Base-by-base conservation (phyloP, 768 basidiomycete species). In the Boletellus sp. region DNA sequence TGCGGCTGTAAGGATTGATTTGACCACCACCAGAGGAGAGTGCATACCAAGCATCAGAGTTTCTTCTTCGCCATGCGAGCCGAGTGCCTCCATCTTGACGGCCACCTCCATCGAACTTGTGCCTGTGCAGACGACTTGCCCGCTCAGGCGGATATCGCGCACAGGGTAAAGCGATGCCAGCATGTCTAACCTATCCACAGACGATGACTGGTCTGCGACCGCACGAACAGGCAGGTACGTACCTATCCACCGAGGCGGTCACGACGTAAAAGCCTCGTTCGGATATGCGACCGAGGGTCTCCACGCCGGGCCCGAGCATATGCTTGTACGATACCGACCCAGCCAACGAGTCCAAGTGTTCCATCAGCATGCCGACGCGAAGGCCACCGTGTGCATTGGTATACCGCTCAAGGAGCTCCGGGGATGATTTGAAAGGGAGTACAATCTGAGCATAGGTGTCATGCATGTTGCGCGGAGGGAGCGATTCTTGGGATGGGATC, bases 301-400 rank as follows among this genome's bases (percentile, higher is more conserved):
- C 67, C n/a, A 81, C 78, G 11, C 66, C 69, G 0, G 84, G 85
- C 2, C 84, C 85, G 5, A 88, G 76, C 76, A 89, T 75, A 67
- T 91, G 89, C 63, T 89, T 86, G 67, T 91, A 92, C 4, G 88
- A 77, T 50, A 91, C 88, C 4, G 85, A 86, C 26, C 89, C 90
- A 6, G 90, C 89, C n/a, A 91, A 71, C 3, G 87, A 87, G 62
- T 93, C 90, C 31, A 91, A 74, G 61, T 90, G 84, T 67, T 87
- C 84, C 81, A 88, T 83, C 23, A 89, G 69, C 70, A 80, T 82
- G 37, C 87, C 85, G 2, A 75, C 85, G 36, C 85, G 77, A 53
- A 88, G 81, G 16, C 84, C 83, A 16, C 87, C 87, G 22, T 75
- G 74, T 0, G 84, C 84, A 59, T 87, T 88, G 7, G 78, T 84